Evolutionary conservation across 1,284 basidiomycete genomes (phyloP), one percentile per base, ranked within the genome.

Genomic region (Cryptococcus sp.): DNA sequence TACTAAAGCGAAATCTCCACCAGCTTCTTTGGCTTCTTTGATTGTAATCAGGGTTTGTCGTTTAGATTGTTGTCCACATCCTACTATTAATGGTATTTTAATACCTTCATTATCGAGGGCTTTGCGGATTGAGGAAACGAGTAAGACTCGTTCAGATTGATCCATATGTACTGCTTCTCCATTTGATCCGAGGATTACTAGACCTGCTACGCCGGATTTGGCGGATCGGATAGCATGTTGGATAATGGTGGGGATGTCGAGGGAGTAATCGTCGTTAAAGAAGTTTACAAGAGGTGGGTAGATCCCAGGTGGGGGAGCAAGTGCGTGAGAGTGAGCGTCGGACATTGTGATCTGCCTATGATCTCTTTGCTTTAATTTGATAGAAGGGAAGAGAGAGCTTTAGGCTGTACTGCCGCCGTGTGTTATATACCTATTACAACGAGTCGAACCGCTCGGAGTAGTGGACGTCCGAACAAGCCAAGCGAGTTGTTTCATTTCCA

Each of bases 161-260:
- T 53, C 44, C 13, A 62, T 60, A 32, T 67, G 53, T 13, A 67
- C 62, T 5, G 64, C 64, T 46, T 69, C 66, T 7, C 62, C 66
- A 24, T 66, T 69, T 2, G 63, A 64, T 2, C 66, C 66, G 23
- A 60, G 60, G 34, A 65, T 54, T 7, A 69, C 60, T 24, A 67
- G 49, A 13, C 66, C 66, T 9, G 46, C 42, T 21, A 55, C 54
- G 2, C 50, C 50, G 3, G 45, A 46, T 24, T 43, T 16, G 7
- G 53, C 53, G 32, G 49, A 41, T 9, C 53, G 48, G 7, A 54
- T 25, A 37, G 49, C 49, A 37, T 54, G 53, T 9, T 43, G n/a
- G 46, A 40, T 40, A 24, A 54, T 51, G 4, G 53, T 22, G 13
- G 24, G 22, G 9, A 50, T n/a, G 45, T 54, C 49, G 28, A 54